Evolutionary conservation across 129 eudicot species (phyloP).

Genomic region (Helianthus tuberosus): DNA sequence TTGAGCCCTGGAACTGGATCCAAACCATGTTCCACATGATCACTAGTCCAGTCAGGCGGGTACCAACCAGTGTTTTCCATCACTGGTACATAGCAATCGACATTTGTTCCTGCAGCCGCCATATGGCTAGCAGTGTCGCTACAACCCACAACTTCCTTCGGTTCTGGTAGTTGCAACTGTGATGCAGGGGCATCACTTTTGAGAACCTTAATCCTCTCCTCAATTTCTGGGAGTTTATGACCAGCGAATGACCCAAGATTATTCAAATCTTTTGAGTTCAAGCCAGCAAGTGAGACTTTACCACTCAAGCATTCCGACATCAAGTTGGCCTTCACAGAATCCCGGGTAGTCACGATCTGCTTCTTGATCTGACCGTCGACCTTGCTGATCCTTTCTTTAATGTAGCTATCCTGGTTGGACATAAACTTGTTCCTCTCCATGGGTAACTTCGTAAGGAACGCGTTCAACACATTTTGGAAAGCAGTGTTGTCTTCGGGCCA

Average conservation of each 20-base stretch:
- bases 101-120: background rate
- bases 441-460: slow-evolving; percentile 3
- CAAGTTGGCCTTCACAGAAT: background rate
- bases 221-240: slow-evolving; percentile 28
- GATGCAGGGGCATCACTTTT: slow-evolving; percentile 8
- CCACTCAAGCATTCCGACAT: slow-evolving; percentile 38
- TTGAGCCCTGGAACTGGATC: slow-evolving; percentile 23
- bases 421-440: slow-evolving; percentile 29
- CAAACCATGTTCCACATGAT: slow-evolving; percentile 10
- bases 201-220: slow-evolving; percentile 16
- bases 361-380: slow-evolving; percentile 13
- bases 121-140: background rate
- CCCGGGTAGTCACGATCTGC: slow-evolving; percentile 5
- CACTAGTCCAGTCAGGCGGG: slow-evolving; percentile 30
- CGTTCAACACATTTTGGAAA: slow-evolving; percentile 19
- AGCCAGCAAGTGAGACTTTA: background rate
- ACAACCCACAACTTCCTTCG: background rate
- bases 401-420: slow-evolving; percentile 29
- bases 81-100: slow-evolving; percentile 12
- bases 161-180: background rate
- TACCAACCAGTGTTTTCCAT: slow-evolving; percentile 23
- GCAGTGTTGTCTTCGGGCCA: slow-evolving; percentile 35
- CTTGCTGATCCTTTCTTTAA: slow-evolving; percentile 25
- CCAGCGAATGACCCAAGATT: slow-evolving; percentile 7
- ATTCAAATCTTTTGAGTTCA: background rate